Percentiles rank a stretch among this genome's conserved stretches.
These are phyloP conservation scores for Agastache rugosa DNA, from an alignment of 257 asterid genomes.

Conservation along the genomic window DNA sequence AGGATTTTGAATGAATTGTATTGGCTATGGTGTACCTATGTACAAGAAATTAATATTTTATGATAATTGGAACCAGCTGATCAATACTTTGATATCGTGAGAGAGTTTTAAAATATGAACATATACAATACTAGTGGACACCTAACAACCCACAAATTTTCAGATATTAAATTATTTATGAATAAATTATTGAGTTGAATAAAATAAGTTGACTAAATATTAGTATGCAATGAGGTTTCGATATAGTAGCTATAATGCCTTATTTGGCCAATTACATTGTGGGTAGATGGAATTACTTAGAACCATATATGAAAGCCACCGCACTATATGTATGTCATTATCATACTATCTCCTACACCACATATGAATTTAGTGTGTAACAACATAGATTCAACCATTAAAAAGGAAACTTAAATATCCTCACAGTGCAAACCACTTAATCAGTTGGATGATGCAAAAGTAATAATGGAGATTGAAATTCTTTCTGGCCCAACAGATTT, in stretches of 20 bases:
- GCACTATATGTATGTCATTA: constrained; percentile 1
- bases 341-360: constrained; percentile 4
- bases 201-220: neutral
- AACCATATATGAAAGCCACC: constrained; percentile 14
- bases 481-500: neutral
- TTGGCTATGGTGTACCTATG: too few species aligned
- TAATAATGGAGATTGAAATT: constrained; percentile 5
- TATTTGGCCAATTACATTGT: constrained; percentile 13
- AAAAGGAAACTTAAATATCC: neutral
- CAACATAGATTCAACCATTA: constrained; percentile 17
- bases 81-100: neutral
- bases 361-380: constrained; percentile 14
- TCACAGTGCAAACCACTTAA: constrained; percentile 20
- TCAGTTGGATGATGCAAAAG: constrained; percentile 1
- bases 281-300: neutral
- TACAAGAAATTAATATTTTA: too few species aligned
- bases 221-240: neutral
- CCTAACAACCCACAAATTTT: constrained; percentile 16
- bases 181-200: neutral
- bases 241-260: neutral
- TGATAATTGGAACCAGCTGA: neutral
- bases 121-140: neutral
- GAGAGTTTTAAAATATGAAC: neutral
- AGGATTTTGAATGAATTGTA: neutral
- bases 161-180: neutral